These are phyloP conservation scores for Collariella sp. DNA, from an alignment of 495 filamentous ascomycete species.

Conservation along the genomic window DNA sequence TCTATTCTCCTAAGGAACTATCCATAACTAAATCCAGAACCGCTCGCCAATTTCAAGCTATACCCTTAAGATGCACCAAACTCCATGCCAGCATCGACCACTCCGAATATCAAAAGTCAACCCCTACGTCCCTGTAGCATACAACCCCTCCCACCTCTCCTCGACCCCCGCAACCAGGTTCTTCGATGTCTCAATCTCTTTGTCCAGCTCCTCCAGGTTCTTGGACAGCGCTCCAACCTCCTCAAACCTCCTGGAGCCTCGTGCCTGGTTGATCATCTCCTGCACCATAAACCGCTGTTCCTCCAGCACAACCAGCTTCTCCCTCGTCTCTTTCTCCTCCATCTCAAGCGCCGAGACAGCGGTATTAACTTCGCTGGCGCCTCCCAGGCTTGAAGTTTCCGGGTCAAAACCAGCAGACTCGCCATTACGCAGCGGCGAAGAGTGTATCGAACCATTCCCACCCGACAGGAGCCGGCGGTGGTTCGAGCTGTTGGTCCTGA, in stretches of 20 bases:
- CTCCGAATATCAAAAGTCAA: background rate
- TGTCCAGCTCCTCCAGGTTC: conserved; percentile 77
- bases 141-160: conserved; percentile 41
- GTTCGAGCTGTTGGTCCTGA: conserved; percentile 52
- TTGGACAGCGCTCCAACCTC: conserved; percentile 71
- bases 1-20: background rate
- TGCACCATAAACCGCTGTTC: conserved; percentile 89
- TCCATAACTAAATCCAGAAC: background rate
- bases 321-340: conserved; percentile 79
- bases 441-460: conserved; percentile 17
- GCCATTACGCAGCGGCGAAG: conserved; percentile 36
- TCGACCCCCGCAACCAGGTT: conserved; percentile 49
- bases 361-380: conserved; percentile 47
- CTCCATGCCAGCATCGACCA: conserved; percentile 10
- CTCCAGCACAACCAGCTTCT: conserved; percentile 81
- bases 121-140: conserved; percentile 17
- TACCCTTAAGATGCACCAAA: background rate
- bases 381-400: conserved; percentile 52
- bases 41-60: too few relatives aligned
- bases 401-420: conserved; percentile 37
- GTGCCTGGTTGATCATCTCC: conserved; percentile 79
- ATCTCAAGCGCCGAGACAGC: conserved; percentile 66
- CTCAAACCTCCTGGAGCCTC: conserved; percentile 75
- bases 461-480: conserved; percentile 32
- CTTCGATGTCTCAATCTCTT: conserved; percentile 66